Conservation (phyloP, 73 alveolate genomes). For the Urostyla sp. region DNA sequence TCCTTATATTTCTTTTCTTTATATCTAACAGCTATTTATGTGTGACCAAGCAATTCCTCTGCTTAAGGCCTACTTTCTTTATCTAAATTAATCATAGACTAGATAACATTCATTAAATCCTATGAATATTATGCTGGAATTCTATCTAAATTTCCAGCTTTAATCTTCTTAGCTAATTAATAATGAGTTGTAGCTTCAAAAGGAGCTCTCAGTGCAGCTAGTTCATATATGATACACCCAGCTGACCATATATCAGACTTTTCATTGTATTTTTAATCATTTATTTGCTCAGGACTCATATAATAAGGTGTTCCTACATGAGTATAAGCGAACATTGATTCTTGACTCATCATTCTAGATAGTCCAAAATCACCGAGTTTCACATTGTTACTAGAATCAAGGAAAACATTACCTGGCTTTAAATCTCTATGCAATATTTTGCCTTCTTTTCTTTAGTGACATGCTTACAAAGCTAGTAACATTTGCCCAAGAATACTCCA, state of each 20-base stretch:
- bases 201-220: constrained; percentile 91
- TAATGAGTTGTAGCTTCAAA: constrained; percentile 93
- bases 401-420: constrained; percentile 94
- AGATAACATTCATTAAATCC: constrained; percentile 78
- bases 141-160: constrained; percentile 91
- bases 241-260: constrained; percentile 94
- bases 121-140: constrained; percentile 82
- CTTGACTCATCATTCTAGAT: constrained; percentile 81
- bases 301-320: constrained; percentile 98
- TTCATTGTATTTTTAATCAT: constrained; percentile 90
- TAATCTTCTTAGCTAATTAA: constrained; percentile 90
- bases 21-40: constrained; percentile 77
- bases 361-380: constrained; percentile 98
- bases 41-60: constrained; percentile 76
- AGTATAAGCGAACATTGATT: constrained; percentile 92
- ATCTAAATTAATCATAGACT: constrained; percentile 80
- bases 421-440: constrained; percentile 95
- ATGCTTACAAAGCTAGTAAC: constrained; percentile 87
- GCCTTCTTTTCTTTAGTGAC: constrained; percentile 92
- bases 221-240: constrained; percentile 95
- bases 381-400: constrained; percentile 89
- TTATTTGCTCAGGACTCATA: constrained; percentile 95
- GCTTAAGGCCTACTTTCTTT: constrained; percentile 86
- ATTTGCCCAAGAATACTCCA: constrained; percentile 95
- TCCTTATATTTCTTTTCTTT: constrained; percentile 80